Percentiles rank a stretch among this genome's conserved stretches.
Conservation (phyloP, 1,139 yeast species). For the Geotrichum candidum region DNA sequence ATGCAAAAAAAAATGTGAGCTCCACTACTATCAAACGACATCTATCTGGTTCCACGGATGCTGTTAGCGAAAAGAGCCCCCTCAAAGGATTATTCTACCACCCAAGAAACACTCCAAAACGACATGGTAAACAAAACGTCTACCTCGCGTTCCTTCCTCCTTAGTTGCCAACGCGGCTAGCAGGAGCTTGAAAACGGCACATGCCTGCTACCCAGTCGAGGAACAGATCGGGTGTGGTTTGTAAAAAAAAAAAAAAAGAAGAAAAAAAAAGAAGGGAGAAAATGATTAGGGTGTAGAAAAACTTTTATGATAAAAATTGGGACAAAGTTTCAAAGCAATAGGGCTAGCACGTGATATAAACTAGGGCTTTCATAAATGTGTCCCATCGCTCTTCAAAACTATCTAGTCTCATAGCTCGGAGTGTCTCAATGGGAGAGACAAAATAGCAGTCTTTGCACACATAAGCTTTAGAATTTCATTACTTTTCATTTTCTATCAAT, state of each 20-base stretch:
- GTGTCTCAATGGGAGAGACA: too few species aligned
- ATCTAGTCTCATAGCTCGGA: too few species aligned
- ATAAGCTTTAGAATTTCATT: too few species aligned
- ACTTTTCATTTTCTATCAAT: too few species aligned
- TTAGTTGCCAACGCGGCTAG: not conserved
- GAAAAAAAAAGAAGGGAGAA: too few species aligned
- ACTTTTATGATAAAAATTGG: too few species aligned
- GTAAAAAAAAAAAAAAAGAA: not conserved
- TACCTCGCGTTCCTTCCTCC: not conserved
- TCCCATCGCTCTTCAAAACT: too few species aligned
- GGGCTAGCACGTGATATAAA: too few species aligned
- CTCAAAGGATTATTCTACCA: slow-evolving; percentile 14
- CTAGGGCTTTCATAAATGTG: too few species aligned
- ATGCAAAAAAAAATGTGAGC: slow-evolving; percentile 1
- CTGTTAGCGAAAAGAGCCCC: slow-evolving; percentile 24
- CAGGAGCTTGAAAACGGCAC: not conserved
- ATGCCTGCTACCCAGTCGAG: not conserved
- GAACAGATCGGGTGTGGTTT: not conserved
- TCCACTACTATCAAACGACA: slow-evolving; percentile 26
- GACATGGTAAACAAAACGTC: not conserved
- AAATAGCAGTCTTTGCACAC: too few species aligned
- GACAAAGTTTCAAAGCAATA: too few species aligned
- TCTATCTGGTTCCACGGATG: slow-evolving; percentile 17
- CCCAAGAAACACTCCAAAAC: slow-evolving; percentile 16
- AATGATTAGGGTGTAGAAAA: too few species aligned